Evolutionary conservation across 129 eudicot genomes (phyloP), one percentile per base, ranked within the genome.

Genomic region (Chrysanthemum makinoi): DNA sequence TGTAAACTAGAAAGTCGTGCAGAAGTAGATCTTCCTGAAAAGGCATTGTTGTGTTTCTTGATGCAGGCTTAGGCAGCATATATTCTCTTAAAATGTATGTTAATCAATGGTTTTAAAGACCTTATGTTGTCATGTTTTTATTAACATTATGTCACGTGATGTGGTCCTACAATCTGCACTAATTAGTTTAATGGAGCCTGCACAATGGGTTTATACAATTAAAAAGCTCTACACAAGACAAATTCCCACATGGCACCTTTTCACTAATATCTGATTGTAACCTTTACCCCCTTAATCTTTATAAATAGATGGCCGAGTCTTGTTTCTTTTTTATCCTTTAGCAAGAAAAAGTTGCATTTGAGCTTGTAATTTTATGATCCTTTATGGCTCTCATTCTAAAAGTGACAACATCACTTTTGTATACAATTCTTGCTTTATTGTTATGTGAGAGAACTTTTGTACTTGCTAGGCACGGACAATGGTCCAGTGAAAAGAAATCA

Each of bases 241-340:
- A 17, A 18, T n/a, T 59, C 73, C 85, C 81, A 84, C 87, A 61
- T 84, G 75, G 73, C 83, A 2, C 65, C 68, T 53, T 50, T 68
- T 79, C 75, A 50, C 78, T 70, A 71, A 68, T 56, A 78, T 72
- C 69, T 47, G 53, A 72, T 71, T 70, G 48, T 53, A 52, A 82
- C 33, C 60, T 69, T 80, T 65, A 51, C 70, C 63, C 63, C 16
- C 65, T 72, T 69, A 46, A 69, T 75, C 75, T 63, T 58, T 84
- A 86, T 89, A 86, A 70, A 89, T 80, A 89, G 80, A 73, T 86
- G 16, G 81, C 74, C 76, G 78, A 73, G 78, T 68, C 78, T 71
- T 80, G 71, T 77, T 68, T 79, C 76, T 76, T 84, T 76, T 84
- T 82, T 79, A 84, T 68, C 76, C 80, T 47, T 72, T 69, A 61